A percentile compares a stretch with the other conserved stretches of the same genome.
Evolutionary conservation across 768 basidiomycete genomes (phyloP).

Genomic region (Hypsizygus marmoreus): DNA sequence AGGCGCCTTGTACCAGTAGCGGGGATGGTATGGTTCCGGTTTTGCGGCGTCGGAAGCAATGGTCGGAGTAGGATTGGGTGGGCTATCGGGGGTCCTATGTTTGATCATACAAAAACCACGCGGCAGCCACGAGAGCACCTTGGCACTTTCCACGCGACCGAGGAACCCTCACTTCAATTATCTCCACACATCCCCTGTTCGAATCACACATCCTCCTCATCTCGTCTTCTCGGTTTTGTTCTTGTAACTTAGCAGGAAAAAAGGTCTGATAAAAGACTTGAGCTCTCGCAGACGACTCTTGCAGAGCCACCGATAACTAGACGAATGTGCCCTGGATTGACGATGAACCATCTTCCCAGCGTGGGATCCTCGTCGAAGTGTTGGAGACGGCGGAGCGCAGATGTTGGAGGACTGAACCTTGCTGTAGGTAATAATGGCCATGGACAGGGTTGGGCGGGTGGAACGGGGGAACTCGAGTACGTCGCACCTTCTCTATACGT

Average conservation of each 20-base stretch:
- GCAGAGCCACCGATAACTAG: not conserved
- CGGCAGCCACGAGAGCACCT: slow-evolving; percentile 47
- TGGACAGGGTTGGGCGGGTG: slow-evolving; percentile 72
- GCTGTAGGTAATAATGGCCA: slow-evolving; percentile 64
- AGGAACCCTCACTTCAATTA: slow-evolving; percentile 30
- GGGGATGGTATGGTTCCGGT: not conserved
- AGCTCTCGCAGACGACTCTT: too few relatives aligned
- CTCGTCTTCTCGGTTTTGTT: not conserved
- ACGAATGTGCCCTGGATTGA: slow-evolving; percentile 13
- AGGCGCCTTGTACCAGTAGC: slow-evolving; percentile 15
- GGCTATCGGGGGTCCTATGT: slow-evolving; percentile 21
- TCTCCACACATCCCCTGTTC: slow-evolving; percentile 16
- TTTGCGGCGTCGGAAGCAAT: slow-evolving; percentile 9
- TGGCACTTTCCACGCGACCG: slow-evolving; percentile 41
- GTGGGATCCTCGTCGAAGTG: slow-evolving; percentile 13
- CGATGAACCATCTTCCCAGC: slow-evolving; percentile 5
- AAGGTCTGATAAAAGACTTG: too few relatives aligned
- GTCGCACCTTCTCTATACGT: slow-evolving; percentile 22
- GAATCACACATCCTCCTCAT: slow-evolving; percentile 6
- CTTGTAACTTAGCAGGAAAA: not conserved
- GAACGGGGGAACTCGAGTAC: slow-evolving; percentile 49
- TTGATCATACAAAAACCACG: slow-evolving; percentile 38
- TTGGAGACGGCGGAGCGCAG: slow-evolving; percentile 73
- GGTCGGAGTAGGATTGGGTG: slow-evolving; percentile 12
- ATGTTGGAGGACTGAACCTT: slow-evolving; percentile 85